Evolutionary conservation across 140 eudicot genomes (phyloP), one percentile per base, ranked within the genome.

Genomic region (Flaveria floridana): DNA sequence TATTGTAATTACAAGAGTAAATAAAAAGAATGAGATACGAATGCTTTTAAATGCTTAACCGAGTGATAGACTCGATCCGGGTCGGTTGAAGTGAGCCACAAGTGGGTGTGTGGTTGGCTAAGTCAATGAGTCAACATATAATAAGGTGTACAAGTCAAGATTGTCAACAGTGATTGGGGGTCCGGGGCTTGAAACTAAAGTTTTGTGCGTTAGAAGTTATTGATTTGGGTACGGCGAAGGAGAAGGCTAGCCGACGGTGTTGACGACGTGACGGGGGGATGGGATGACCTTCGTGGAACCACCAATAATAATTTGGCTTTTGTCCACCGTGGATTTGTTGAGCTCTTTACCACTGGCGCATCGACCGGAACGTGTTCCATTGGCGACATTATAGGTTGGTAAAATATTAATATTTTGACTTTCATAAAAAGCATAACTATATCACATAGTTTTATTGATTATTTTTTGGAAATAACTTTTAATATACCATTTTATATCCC

Each of bases 191-290:
- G 41, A 56, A 42, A 55, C 56, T 0, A 59, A 65, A 19, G 44
- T 50, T 65, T 46, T 28, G 65, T 13, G 47, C 0, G 2, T 28
- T 19, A 34, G 41, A 65, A 52, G 73, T 2, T 30, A 65, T 12
- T 59, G 46, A 44, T 15, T 76, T 61, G 68, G 75, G 75, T 66
- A 76, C 59, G 80, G 74, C 68, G 69, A 74, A 76, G 80, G 21
- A 76, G 16, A 42, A 42, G 39, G 73, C 28, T 21, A 67, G 75
- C 75, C 74, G 75, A 39, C 73, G 79, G 73, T 51, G 73, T 75
- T 75, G 79, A 75, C 66, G 48, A 74, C 14, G 28, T 73, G 59
- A 41, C 10, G 30, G 37, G 10, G 63, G 48, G 15, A 34, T 52
- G 67, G 42, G 20, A 23, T 57, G 68, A 9, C 30, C 70, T 76